Evolutionary conservation across 495 filamentous ascomycete species (phyloP), one percentile per base, ranked within the genome.

Genomic region (Neurospora africana): DNA sequence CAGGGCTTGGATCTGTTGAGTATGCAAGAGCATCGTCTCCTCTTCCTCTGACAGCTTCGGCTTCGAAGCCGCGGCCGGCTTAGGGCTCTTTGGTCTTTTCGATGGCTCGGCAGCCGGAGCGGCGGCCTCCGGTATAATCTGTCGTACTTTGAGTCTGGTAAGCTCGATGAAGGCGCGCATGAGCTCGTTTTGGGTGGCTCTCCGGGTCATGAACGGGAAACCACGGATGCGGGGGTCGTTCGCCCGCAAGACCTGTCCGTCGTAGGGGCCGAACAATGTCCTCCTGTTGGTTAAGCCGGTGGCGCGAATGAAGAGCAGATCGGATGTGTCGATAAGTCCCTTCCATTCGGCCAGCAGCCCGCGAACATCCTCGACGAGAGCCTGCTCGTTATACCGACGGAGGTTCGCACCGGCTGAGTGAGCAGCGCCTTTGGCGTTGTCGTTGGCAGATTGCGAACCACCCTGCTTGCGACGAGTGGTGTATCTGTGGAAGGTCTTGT

Each of bases 401-500:
- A 99, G 79, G 38, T 89, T 91, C 4, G 96, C 91, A 78, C 95
- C 95, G 23, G 95, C 96, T 2, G 96, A 98, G 80, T 99, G 93
- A 8, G 95, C 95, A 36, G 90, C 89, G 5, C 95, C 95, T 76
- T 97, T 97, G 5, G 94, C 88, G 41, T 91, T 88, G 78, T 99
- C 95, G 78, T 91, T 98, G 35, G 95, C 90, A 8, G 93, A 95
- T 80, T 99, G 95, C 39, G 94, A 88, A 17, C 95, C 95, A 83
- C 95, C 95, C 81, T 99, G 95, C 76, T 98, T 99, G 71, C 95
- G 89, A 53, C 95, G 86, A 0, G 95, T 99, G 0, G 95, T 99
- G 77, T 99, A 99, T 35, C 96, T 88, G 79, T 99, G 95, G 81
- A 98, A 98, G 0, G 96, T 97, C 81, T 99, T 98, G 79, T 98